These are phyloP conservation scores for Eucommia ulmoides DNA, from an alignment of 257 asterid genomes.

Conservation along the genomic window DNA sequence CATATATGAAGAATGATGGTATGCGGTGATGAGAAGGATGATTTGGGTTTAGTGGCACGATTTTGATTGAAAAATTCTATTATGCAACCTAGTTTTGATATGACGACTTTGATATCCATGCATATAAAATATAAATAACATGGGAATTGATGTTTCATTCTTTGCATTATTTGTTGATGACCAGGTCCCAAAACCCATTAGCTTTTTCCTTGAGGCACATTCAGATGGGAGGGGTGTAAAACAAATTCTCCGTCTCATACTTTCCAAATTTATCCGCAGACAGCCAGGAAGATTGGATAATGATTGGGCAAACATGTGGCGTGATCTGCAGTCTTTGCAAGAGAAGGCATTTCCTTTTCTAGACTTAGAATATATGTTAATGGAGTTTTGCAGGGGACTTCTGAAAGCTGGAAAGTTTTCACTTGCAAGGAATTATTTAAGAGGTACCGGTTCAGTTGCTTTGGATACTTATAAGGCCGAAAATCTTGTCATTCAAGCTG, in stretches of 20 bases:
- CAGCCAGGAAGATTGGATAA: constrained; percentile 81
- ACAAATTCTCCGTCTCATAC: constrained; percentile 85
- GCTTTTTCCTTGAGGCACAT: constrained; percentile 53
- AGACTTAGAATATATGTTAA: constrained; percentile 74
- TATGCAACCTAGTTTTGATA: too few relatives aligned
- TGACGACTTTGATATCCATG: too few relatives aligned
- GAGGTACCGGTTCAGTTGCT: constrained; percentile 69
- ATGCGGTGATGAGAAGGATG: too few relatives aligned
- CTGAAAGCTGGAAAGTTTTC: constrained; percentile 91
- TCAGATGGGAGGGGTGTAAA: constrained; percentile 74
- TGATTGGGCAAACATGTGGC: constrained; percentile 98
- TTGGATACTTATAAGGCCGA: constrained; percentile 90
- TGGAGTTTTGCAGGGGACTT: constrained; percentile 95
- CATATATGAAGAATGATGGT: too few relatives aligned
- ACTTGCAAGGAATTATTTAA: constrained; percentile 88
- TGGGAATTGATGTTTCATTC: too few relatives aligned
- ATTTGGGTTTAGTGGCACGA: too few relatives aligned
- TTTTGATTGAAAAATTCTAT: too few relatives aligned
- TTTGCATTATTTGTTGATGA: constrained; percentile 1
- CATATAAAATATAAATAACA: too few relatives aligned
- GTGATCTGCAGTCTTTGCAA: constrained; percentile 77
- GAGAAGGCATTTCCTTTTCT: constrained; percentile 91
- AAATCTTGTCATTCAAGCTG: constrained; percentile 94
- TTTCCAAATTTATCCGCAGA: constrained; percentile 77
- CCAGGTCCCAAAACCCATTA: constrained; percentile 91